Evolutionary conservation across 192 early-diverging fungal species (phyloP).

Genomic region (Coemansia reversa): DNA sequence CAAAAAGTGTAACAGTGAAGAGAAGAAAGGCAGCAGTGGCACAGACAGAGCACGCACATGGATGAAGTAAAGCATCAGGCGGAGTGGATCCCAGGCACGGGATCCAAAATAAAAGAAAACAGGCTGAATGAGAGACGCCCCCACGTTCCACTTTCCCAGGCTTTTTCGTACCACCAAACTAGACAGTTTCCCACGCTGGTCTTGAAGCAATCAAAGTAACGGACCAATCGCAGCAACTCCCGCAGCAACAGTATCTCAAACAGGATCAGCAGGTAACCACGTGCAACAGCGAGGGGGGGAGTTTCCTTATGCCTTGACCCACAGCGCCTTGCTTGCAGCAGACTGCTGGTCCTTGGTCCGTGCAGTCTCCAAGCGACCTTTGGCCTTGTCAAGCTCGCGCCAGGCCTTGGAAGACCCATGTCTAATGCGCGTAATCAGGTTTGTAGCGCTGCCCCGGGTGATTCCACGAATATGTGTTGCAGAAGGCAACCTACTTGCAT

Average conservation of each 20-base stretch:
- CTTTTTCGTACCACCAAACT: not conserved
- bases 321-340: not conserved
- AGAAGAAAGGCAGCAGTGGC: too few species aligned
- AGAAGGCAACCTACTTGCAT: not conserved
- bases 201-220: too few species aligned
- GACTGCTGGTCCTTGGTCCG: not conserved
- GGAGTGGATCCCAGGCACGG: too few species aligned
- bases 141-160: not conserved
- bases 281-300: too few species aligned
- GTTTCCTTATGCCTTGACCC: not conserved
- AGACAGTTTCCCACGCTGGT: not conserved
- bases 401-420: constrained; percentile 58
- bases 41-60: too few species aligned
- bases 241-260: not conserved
- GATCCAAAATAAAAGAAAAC: too few species aligned
- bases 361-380: not conserved
- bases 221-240: not conserved
- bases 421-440: constrained; percentile 61
- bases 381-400: constrained; percentile 24
- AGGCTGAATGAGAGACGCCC: too few species aligned
- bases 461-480: constrained; percentile 7
- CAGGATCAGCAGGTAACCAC: too few species aligned
- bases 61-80: too few species aligned
- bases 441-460: constrained; percentile 69
- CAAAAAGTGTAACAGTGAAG: too few species aligned